Evolutionary conservation across 805 yeast species (phyloP).

Genomic region (Kuraishia molischiana): DNA sequence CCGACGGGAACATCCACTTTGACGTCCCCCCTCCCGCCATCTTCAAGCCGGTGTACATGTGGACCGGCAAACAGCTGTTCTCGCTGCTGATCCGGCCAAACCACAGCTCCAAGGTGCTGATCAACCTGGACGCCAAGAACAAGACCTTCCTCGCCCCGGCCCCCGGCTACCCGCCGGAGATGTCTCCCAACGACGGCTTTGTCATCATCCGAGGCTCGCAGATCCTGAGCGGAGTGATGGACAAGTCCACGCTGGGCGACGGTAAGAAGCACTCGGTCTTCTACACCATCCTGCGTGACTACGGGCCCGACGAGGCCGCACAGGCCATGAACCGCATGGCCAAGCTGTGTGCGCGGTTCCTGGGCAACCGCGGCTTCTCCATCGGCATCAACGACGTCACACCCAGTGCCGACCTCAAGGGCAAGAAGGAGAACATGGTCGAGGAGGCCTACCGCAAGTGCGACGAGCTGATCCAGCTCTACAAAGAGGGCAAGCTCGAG

Average conservation of each 20-base stretch:
- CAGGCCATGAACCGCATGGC: conserved; percentile 98
- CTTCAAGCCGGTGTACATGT: conserved; percentile 75
- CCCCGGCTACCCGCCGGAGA: conserved; percentile 68
- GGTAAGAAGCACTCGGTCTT: conserved; percentile 97
- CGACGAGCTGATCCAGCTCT: conserved; percentile 77
- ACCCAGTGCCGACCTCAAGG: conserved; percentile 71
- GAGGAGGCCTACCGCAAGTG: conserved; percentile 85
- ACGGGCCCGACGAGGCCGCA: conserved; percentile 95
- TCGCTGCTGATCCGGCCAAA: conserved; percentile 83
- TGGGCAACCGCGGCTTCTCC: conserved; percentile 94
- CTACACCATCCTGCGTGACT: conserved; percentile 89
- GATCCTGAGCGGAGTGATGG: conserved; percentile 91
- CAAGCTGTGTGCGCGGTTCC: conserved; percentile 89
- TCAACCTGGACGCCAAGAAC: conserved; percentile 90
- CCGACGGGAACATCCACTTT: conserved; percentile 79
- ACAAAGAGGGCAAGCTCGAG: conserved; percentile 79
- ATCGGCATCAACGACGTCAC: conserved; percentile 97
- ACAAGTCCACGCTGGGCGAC: conserved; percentile 91
- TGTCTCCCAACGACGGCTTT: conserved; percentile 97
- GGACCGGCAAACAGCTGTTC: conserved; percentile 98
- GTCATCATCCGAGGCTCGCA: conserved; percentile 86
- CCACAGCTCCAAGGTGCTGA: conserved; percentile 61
- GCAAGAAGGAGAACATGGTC: conserved; percentile 78
- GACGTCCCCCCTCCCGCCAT: conserved; percentile 96
- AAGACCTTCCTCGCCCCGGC: conserved; percentile 80